A percentile compares a stretch with the other conserved stretches of the same genome.
Conservation (phyloP, 2,329 filamentous ascomycete species). For the Tolypocladium amazonense region DNA sequence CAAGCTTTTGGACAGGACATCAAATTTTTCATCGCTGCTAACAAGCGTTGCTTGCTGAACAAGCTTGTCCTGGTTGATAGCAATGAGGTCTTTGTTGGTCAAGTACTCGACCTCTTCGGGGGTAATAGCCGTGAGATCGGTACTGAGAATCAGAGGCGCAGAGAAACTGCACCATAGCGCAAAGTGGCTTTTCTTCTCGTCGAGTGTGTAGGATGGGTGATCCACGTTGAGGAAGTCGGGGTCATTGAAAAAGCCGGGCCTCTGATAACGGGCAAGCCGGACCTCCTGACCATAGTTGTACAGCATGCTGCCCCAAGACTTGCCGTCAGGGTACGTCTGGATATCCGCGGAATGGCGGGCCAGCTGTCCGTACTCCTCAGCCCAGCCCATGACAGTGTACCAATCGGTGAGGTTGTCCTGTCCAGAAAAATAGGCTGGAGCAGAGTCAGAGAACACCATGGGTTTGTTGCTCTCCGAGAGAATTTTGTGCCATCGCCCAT, state of each 20-base stretch:
- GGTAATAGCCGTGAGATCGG: conserved; percentile 25
- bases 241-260: conserved; percentile 25
- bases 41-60: conserved; percentile 35
- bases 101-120: conserved; percentile 23
- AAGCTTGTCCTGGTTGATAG: conserved; percentile 29
- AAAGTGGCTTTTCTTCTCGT: conserved; percentile 25
- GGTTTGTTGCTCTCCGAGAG: conserved; percentile 21
- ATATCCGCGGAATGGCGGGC: conserved; percentile 32
- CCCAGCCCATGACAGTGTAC: conserved; percentile 34
- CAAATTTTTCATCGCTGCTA: conserved; percentile 28
- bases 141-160: conserved; percentile 24
- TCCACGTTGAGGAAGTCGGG: conserved; percentile 26
- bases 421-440: conserved; percentile 31
- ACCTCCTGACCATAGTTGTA: conserved; percentile 34
- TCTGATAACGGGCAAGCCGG: conserved; percentile 27
- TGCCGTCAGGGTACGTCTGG: conserved; percentile 27
- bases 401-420: conserved; percentile 27
- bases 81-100: conserved; percentile 28
- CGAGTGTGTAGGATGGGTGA: conserved; percentile 19
- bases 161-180: conserved; percentile 23
- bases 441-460: conserved; percentile 33
- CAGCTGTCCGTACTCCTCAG: conserved; percentile 27
- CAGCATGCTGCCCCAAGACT: conserved; percentile 35
- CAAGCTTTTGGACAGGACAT: conserved; percentile 34
- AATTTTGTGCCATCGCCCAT: conserved; percentile 31